A percentile compares a stretch with the other conserved stretches of the same genome.
These are phyloP conservation scores for Cucumis melo DNA, from an alignment of 306 rosid species.

Conservation along the genomic window DNA sequence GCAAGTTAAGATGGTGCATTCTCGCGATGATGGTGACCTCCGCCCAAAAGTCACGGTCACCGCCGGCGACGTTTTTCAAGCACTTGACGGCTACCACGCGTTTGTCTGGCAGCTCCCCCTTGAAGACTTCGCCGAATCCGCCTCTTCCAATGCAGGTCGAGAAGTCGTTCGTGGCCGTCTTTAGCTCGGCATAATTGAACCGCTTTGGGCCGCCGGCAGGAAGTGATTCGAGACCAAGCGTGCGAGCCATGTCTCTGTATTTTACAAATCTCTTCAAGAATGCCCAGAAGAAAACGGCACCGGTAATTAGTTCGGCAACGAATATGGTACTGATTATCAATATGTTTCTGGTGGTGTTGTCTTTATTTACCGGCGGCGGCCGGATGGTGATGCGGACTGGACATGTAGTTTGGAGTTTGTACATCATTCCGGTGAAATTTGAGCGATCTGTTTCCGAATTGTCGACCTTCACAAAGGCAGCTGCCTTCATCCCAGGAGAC, in stretches of 20 bases:
- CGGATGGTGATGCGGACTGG: slow-evolving; percentile 66
- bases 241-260: slow-evolving; percentile 87
- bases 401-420: slow-evolving; percentile 54
- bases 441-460: slow-evolving; percentile 24
- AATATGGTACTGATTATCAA: slow-evolving; percentile 54
- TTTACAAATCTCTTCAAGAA: slow-evolving; percentile 68
- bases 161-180: slow-evolving; percentile 68
- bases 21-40: slow-evolving; percentile 84
- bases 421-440: slow-evolving; percentile 55
- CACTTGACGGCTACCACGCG: slow-evolving; percentile 84
- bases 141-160: slow-evolving; percentile 60
- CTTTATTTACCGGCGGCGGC: slow-evolving; percentile 42
- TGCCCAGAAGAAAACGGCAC: slow-evolving; percentile 66
- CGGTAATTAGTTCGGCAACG: slow-evolving; percentile 57
- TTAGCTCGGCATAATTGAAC: slow-evolving; percentile 61
- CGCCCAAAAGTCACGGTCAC: slow-evolving; percentile 79
- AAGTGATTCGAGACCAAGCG: slow-evolving; percentile 74
- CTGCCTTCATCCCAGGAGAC: slow-evolving; percentile 56
- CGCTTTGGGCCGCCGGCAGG: slow-evolving; percentile 91
- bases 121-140: slow-evolving; percentile 79
- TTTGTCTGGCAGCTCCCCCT: slow-evolving; percentile 62
- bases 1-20: slow-evolving; percentile 93
- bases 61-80: slow-evolving; percentile 56
- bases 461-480: slow-evolving; percentile 47
- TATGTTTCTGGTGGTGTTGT: slow-evolving; percentile 50